Percentiles rank a stretch among this genome's conserved stretches.
Conservation (phyloP, 441 rosid species). For the Francoa sonchifolia region DNA sequence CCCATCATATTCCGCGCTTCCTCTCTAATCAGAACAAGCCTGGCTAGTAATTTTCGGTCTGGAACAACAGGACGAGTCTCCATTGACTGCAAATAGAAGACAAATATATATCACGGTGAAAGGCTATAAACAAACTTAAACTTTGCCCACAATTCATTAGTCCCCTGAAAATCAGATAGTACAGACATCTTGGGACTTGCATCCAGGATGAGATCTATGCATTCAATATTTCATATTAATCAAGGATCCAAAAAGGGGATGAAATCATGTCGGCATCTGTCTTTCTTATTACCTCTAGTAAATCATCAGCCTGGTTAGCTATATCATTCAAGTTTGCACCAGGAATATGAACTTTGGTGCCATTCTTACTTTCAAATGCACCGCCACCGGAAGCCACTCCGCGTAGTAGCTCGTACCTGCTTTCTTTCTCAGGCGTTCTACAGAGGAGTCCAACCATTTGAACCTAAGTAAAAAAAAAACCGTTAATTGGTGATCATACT, state of each 20-base stretch:
- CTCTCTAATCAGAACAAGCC: conserved; percentile 88
- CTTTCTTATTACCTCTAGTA: conserved; percentile 54
- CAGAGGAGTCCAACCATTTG: conserved; percentile 93
- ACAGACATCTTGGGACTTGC: background rate
- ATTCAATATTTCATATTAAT: background rate
- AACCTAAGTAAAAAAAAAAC: conserved; percentile 29
- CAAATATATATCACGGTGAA: background rate
- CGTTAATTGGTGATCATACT: background rate
- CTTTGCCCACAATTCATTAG: too few relatives aligned
- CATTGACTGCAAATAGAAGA: conserved; percentile 51
- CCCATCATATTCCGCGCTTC: conserved; percentile 97
- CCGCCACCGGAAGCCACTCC: conserved; percentile 99
- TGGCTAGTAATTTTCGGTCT: conserved; percentile 76
- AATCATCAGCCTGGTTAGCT: conserved; percentile 95
- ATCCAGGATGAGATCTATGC: background rate
- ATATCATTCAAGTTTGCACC: conserved; percentile 80
- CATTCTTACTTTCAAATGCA: conserved; percentile 53
- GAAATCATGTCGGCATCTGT: conserved; percentile 2
- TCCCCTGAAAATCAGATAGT: too few relatives aligned
- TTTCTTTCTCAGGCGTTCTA: conserved; percentile 80
- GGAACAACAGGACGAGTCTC: conserved; percentile 78
- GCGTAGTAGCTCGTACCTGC: conserved; percentile 80
- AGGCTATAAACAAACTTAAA: background rate
- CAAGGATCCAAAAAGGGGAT: background rate
- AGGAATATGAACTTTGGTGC: conserved; percentile 73